phyloP scores from a whole-genome alignment of 2,329 filamentous ascomycete genomes.

The Ceratocystis lukuohia region DNA sequence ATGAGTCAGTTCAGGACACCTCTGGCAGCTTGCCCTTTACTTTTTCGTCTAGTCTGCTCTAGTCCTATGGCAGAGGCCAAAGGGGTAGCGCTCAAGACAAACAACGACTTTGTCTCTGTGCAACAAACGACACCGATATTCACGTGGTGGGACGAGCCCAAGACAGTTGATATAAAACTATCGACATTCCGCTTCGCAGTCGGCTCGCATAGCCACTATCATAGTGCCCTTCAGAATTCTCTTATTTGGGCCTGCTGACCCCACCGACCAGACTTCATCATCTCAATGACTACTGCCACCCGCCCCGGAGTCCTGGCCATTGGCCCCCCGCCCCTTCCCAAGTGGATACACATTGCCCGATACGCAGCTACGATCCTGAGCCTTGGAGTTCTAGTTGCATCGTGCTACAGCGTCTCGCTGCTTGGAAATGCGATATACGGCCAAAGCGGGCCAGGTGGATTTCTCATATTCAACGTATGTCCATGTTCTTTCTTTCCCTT shows the following conservation, averaged over 20 bases:
- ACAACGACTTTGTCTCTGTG: neutral
- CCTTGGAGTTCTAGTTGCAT: conserved; percentile 29
- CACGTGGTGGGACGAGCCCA: neutral
- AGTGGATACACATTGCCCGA: conserved; percentile 29
- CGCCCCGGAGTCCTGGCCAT: conserved; percentile 26
- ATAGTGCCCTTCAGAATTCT: neutral
- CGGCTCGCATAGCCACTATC: neutral
- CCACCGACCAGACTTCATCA: neutral
- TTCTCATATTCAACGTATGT: conserved; percentile 37
- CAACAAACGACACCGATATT: neutral
- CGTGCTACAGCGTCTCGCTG: conserved; percentile 31
- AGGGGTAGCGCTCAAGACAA: neutral
- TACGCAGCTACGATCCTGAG: conserved; percentile 30
- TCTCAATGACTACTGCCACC: neutral
- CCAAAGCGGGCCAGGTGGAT: conserved; percentile 28
- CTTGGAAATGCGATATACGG: conserved; percentile 22
- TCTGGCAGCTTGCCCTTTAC: too few relatives aligned
- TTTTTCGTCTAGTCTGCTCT: neutral
- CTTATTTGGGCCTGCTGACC: neutral
- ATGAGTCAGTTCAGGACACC: neutral
- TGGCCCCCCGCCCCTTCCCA: conserved; percentile 29
- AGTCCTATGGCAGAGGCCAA: neutral
- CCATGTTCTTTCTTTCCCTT: conserved; percentile 19
- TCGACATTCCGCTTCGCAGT: neutral
- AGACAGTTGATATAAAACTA: neutral